Conservation (phyloP, 2,329 filamentous ascomycete species). For the Epichloe sibirici region DNA sequence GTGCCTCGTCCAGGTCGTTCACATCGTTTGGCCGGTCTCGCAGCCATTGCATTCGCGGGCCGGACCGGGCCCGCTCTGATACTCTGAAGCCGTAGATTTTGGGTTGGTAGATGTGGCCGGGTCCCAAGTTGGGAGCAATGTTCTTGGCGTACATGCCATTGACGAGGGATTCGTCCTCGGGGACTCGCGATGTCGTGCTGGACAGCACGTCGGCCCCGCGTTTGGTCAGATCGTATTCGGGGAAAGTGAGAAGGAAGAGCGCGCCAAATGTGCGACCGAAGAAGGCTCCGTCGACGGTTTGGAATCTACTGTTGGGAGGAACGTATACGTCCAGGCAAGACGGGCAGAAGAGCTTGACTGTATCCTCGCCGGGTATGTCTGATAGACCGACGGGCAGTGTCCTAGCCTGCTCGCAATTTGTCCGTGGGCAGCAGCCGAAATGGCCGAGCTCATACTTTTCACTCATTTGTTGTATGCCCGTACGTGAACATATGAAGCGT, state of each 20-base stretch:
- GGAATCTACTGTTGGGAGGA: constrained; percentile 91
- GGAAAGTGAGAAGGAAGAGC: constrained; percentile 96
- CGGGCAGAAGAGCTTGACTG: constrained; percentile 96
- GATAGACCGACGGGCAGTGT: constrained; percentile 88
- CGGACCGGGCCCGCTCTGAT: constrained; percentile 76
- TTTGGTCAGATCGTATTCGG: constrained; percentile 79
- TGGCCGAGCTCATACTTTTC: constrained; percentile 97
- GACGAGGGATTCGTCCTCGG: constrained; percentile 42
- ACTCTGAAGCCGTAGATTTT: constrained; percentile 95
- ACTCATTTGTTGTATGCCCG: constrained; percentile 96
- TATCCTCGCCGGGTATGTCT: constrained; percentile 91
- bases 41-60: constrained; percentile 95
- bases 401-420: constrained; percentile 79
- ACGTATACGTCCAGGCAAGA: constrained; percentile 96
- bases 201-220: constrained; percentile 50
- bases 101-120: constrained; percentile 78
- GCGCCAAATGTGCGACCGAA: constrained; percentile 96
- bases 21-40: constrained; percentile 71
- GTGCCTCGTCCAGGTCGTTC: constrained; percentile 72
- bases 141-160: constrained; percentile 84
- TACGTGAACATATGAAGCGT: constrained; percentile 91
- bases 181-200: constrained; percentile 19
- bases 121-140: constrained; percentile 76
- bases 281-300: constrained; percentile 94
- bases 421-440: constrained; percentile 91